Conservation (phyloP, 805 yeast genomes). For the Zygotorulaspora sp. region DNA sequence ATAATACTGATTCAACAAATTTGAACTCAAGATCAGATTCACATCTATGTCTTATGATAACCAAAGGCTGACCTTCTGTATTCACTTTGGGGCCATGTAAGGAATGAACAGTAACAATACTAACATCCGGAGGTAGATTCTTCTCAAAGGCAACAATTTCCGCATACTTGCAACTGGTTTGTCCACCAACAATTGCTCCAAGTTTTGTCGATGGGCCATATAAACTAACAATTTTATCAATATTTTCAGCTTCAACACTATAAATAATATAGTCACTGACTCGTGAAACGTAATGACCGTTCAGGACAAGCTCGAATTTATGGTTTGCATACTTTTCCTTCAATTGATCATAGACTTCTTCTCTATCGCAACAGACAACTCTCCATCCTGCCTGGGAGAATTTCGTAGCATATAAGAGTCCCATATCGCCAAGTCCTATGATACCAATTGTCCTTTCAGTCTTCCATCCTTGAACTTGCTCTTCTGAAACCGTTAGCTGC, state of each 20-base stretch:
- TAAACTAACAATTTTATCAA: constrained; percentile 59
- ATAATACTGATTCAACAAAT: constrained; percentile 59
- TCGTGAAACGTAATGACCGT: constrained; percentile 84
- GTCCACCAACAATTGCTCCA: constrained; percentile 96
- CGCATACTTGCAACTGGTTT: constrained; percentile 89
- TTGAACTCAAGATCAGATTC: constrained; percentile 44
- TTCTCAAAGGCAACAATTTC: constrained; percentile 83
- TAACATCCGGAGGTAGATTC: constrained; percentile 69
- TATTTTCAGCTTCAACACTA: constrained; percentile 88
- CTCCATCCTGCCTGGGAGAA: constrained; percentile 82
- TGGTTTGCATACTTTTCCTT: constrained; percentile 39
- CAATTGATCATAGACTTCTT: constrained; percentile 51
- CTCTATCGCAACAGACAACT: constrained; percentile 84
- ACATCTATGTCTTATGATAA: constrained; percentile 73
- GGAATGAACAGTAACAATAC: constrained; percentile 84
- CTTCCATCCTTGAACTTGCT: constrained; percentile 36
- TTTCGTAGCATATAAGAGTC: constrained; percentile 73
- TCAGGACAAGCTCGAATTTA: constrained; percentile 53
- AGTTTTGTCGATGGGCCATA: constrained; percentile 87
- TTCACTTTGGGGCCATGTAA: constrained; percentile 91
- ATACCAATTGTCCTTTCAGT: constrained; percentile 66
- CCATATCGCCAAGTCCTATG: constrained; percentile 98
- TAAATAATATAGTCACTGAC: constrained; percentile 78
- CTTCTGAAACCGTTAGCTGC: constrained; percentile 13
- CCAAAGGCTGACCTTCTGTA: constrained; percentile 89